Conservation (phyloP, 805 yeast species). For the Yarrowia sp. region DNA sequence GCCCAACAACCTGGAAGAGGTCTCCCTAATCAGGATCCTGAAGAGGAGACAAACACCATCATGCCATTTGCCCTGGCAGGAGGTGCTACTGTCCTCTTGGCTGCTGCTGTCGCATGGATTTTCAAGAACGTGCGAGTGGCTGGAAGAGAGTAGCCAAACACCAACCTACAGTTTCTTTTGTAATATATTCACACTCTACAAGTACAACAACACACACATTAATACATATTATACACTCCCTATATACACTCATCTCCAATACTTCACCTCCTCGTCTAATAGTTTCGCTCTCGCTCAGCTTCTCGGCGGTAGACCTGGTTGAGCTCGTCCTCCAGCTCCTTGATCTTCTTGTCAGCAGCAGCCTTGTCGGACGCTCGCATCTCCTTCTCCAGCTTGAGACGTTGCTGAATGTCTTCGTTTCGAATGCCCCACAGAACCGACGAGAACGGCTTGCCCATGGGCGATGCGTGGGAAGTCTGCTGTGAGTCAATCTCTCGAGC, state of each 20-base stretch:
- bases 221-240: constrained; percentile 17
- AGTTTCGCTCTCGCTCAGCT: neutral
- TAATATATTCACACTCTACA: too few relatives aligned
- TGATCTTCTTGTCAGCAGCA: constrained; percentile 31
- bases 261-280: neutral
- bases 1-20: constrained; percentile 79
- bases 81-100: constrained; percentile 56
- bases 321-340: constrained; percentile 33
- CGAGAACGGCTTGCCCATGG: constrained; percentile 37
- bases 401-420: constrained; percentile 36
- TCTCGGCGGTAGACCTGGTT: constrained; percentile 14
- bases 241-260: constrained; percentile 4
- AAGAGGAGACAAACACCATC: constrained; percentile 57
- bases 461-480: constrained; percentile 1
- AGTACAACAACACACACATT: neutral
- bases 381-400: constrained; percentile 36
- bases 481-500: constrained; percentile 21
- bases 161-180: too few relatives aligned
- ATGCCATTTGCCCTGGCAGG: constrained; percentile 68
- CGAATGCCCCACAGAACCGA: constrained; percentile 35
- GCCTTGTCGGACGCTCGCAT: constrained; percentile 33
- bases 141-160: constrained; percentile 8
- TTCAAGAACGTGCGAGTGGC: constrained; percentile 34
- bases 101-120: constrained; percentile 39
- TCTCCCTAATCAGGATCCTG: constrained; percentile 72